Evolutionary conservation across 129 eudicot species (phyloP).

Genomic region (Scalesia atractyloides): DNA sequence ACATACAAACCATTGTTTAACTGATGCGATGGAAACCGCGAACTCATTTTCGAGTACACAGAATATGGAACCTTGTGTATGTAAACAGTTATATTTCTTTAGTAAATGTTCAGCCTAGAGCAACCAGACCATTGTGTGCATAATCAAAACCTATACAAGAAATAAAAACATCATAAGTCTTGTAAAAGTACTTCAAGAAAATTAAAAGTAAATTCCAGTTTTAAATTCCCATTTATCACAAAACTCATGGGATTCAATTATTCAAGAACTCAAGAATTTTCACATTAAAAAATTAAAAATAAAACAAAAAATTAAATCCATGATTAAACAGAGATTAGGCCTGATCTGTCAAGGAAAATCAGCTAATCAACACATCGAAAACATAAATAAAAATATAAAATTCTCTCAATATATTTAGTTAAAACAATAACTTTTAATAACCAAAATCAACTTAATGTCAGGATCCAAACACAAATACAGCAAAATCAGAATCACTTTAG

Average conservation of each 20-base stretch:
- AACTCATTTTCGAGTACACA: slow-evolving; percentile 54
- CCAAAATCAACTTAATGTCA: slow-evolving; percentile 33
- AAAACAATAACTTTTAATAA: neutral
- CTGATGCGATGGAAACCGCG: slow-evolving; percentile 84
- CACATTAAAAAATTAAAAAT: slow-evolving; percentile 1
- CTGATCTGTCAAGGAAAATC: neutral
- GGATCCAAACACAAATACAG: slow-evolving; percentile 32
- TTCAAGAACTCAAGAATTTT: slow-evolving; percentile 15
- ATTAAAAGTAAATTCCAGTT: neutral
- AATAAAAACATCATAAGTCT: neutral
- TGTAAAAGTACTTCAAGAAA: slow-evolving; percentile 2
- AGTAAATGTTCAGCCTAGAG: slow-evolving; percentile 18
- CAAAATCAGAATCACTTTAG: slow-evolving; percentile 17
- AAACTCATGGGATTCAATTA: slow-evolving; percentile 15
- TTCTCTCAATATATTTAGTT: slow-evolving; percentile 1
- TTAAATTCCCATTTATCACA: neutral
- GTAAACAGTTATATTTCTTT: slow-evolving; percentile 10
- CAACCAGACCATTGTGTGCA: slow-evolving; percentile 18
- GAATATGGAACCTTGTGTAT: slow-evolving; percentile 1
- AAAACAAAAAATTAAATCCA: neutral
- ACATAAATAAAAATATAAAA: neutral
- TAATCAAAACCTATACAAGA: slow-evolving; percentile 33
- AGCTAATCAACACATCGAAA: slow-evolving; percentile 21
- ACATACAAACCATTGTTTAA: slow-evolving; percentile 80
- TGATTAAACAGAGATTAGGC: slow-evolving; percentile 1